Conservation (phyloP, 208 protist genomes). For the Wallacemonas sp. region DNA sequence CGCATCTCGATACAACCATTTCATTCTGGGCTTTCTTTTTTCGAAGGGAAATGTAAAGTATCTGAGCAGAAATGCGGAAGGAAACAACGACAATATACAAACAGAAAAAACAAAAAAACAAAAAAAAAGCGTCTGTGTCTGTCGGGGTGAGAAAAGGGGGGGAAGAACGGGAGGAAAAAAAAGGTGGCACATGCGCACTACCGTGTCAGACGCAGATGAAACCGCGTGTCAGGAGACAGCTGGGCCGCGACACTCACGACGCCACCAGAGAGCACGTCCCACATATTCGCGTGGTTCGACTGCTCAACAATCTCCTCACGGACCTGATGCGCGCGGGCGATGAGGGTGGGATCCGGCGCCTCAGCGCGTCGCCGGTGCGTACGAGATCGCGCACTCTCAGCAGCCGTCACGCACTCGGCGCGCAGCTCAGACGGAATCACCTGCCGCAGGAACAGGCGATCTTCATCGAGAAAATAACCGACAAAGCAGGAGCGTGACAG, state of each 20-base stretch:
- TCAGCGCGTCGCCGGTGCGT: neutral
- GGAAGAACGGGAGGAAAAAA: no score
- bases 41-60: neutral
- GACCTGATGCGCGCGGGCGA: slow-evolving; percentile 16
- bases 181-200: no score
- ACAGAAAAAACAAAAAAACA: neutral
- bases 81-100: slow-evolving; percentile 17
- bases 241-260: slow-evolving; percentile 29
- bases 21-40: neutral
- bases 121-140: no score
- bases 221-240: slow-evolving; percentile 15
- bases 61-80: slow-evolving; percentile 15
- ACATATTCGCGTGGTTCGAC: neutral
- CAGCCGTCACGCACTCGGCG: slow-evolving; percentile 27
- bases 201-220: slow-evolving; percentile 16
- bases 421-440: slow-evolving; percentile 64
- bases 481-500: slow-evolving; percentile 40
- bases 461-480: slow-evolving; percentile 38
- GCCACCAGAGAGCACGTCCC: slow-evolving; percentile 19
- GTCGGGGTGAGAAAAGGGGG: no score
- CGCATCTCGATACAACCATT: neutral
- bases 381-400: neutral
- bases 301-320: slow-evolving; percentile 16
- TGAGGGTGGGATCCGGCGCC: slow-evolving; percentile 17
- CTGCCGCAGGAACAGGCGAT: slow-evolving; percentile 44